Conservation (phyloP, 2,329 filamentous ascomycete species). For the Magnaporthiopsis poae region DNA sequence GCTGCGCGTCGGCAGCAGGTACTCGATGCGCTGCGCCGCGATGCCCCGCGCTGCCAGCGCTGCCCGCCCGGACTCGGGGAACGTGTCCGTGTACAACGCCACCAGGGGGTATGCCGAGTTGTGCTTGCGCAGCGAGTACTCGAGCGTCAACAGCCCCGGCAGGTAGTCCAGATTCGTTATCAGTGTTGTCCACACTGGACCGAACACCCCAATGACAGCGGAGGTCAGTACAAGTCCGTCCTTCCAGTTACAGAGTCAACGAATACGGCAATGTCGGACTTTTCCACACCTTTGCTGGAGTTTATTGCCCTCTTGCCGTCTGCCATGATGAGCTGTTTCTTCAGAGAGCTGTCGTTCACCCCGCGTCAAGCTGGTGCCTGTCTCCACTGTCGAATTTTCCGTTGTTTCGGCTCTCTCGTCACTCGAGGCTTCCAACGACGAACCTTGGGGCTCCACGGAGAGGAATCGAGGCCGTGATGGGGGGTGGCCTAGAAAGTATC, state of each 20-base stretch:
- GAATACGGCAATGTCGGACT: background rate
- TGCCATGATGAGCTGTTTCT: conserved; percentile 15
- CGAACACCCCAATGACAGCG: conserved; percentile 13
- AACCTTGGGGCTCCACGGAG: background rate
- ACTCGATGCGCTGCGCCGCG: conserved; percentile 57
- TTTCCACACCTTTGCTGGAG: conserved; percentile 20
- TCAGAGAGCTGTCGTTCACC: background rate
- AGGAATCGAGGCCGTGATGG: background rate
- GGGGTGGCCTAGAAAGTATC: too few species aligned
- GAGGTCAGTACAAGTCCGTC: background rate
- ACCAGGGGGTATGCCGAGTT: conserved; percentile 66
- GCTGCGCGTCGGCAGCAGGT: conserved; percentile 55
- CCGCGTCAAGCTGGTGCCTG: too few species aligned
- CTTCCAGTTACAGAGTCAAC: background rate
- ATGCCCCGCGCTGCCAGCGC: conserved; percentile 64
- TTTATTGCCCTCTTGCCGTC: conserved; percentile 23
- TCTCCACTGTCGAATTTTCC: background rate
- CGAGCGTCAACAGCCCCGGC: conserved; percentile 69
- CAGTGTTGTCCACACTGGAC: conserved; percentile 70
- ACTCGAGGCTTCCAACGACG: background rate
- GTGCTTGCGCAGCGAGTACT: conserved; percentile 60
- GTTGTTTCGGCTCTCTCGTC: background rate
- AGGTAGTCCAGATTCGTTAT: conserved; percentile 80
- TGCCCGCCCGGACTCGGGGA: conserved; percentile 57
- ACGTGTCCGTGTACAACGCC: conserved; percentile 70